Evolutionary conservation across 2,329 filamentous ascomycete species (phyloP).

Genomic region (Alternaria metachromatica): DNA sequence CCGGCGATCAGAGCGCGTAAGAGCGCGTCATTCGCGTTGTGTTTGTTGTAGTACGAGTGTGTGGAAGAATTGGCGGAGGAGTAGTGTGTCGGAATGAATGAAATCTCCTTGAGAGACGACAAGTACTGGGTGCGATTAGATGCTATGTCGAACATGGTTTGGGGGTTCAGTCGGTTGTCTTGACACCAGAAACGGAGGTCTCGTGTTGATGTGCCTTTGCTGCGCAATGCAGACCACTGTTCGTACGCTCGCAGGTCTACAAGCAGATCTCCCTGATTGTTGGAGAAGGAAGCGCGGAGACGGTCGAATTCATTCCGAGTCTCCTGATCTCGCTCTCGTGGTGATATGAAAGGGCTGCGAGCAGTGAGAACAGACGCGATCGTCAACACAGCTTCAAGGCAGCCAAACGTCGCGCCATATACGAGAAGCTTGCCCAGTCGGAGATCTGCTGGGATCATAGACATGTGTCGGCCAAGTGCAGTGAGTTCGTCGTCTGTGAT

Average conservation of each 20-base stretch:
- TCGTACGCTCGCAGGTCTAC: constrained; percentile 86
- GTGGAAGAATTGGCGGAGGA: constrained; percentile 34
- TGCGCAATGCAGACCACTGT: constrained; percentile 74
- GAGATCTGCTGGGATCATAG: constrained; percentile 92
- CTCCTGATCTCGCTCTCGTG: constrained; percentile 81
- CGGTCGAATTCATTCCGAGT: constrained; percentile 82
- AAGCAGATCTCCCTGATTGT: constrained; percentile 83
- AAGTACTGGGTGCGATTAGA: constrained; percentile 88
- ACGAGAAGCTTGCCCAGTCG: constrained; percentile 95
- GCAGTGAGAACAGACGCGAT: constrained; percentile 93
- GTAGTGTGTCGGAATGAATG: constrained; percentile 67
- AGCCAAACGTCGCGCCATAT: constrained; percentile 92
- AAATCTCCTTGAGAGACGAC: constrained; percentile 82
- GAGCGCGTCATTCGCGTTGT: constrained; percentile 55
- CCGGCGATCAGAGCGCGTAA: constrained; percentile 58
- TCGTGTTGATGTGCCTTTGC: constrained; percentile 62
- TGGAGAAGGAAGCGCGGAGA: constrained; percentile 75
- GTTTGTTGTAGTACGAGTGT: constrained; percentile 54
- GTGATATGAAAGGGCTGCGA: constrained; percentile 84
- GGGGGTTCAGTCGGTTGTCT: constrained; percentile 81
- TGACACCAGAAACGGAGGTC: constrained; percentile 80
- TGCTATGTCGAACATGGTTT: constrained; percentile 86
- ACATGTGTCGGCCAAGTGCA: constrained; percentile 88
- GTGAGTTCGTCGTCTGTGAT: constrained; percentile 86
- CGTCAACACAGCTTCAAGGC: constrained; percentile 84